Evolutionary conservation across 148 eudicot genomes (phyloP).

Genomic region (Camellia sinensis): DNA sequence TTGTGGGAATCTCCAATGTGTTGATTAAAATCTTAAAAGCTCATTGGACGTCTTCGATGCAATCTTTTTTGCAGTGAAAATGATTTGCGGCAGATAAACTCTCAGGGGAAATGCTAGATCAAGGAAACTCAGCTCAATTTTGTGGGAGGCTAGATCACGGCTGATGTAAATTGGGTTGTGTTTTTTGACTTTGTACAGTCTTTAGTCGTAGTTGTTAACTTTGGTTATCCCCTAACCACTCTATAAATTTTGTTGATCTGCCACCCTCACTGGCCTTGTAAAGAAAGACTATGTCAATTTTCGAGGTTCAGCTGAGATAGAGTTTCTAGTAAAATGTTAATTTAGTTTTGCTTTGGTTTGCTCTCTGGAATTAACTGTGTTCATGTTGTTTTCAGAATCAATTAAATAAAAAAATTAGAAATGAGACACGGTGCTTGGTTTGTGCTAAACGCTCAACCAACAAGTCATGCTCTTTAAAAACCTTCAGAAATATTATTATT

Average conservation of each 20-base stretch:
- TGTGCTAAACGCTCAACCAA: too few species aligned
- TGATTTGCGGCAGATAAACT: background rate
- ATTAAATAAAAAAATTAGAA: too few species aligned
- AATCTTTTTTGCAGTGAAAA: slow-evolving; percentile 16
- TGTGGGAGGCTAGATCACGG: background rate
- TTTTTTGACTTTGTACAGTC: slow-evolving; percentile 2
- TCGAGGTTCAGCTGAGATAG: too few species aligned
- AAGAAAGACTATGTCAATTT: too few species aligned
- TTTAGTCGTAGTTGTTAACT: background rate
- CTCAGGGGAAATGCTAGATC: background rate
- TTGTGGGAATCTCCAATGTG: background rate
- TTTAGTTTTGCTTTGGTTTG: too few species aligned
- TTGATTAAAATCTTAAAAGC: background rate
- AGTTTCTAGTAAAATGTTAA: too few species aligned
- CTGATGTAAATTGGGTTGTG: background rate
- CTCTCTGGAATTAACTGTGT: too few species aligned
- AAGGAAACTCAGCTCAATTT: slow-evolving; percentile 4
- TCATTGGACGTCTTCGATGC: background rate
- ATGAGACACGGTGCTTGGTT: too few species aligned
- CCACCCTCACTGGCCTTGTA: background rate
- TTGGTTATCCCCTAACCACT: slow-evolving; percentile 8
- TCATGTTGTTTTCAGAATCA: too few species aligned
- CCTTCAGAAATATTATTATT: too few species aligned
- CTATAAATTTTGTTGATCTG: background rate
- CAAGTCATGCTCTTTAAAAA: too few species aligned